These are phyloP conservation scores for Haplographium delicatum DNA, from an alignment of 495 filamentous ascomycete genomes.

Conservation along the genomic window DNA sequence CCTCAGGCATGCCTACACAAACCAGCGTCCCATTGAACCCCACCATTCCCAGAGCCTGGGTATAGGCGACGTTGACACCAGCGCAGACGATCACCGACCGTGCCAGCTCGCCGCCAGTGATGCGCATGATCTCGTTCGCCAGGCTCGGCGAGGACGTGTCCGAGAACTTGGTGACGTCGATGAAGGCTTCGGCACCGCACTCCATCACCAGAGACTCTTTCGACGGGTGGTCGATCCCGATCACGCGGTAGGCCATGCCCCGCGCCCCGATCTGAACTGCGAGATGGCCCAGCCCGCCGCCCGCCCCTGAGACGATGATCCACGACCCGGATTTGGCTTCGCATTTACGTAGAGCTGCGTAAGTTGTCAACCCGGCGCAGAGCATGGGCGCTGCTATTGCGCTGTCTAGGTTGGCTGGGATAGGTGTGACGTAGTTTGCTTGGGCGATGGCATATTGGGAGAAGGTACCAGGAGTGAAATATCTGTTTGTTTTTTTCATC, in stretches of 20 bases:
- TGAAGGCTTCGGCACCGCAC: constrained; percentile 60
- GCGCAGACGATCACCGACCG: constrained; percentile 58
- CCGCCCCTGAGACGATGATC: constrained; percentile 60
- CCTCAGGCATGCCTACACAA: constrained; percentile 56
- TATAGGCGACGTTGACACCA: constrained; percentile 57
- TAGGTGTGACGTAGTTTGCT: constrained; percentile 61
- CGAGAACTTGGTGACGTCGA: constrained; percentile 52
- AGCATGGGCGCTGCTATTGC: constrained; percentile 58
- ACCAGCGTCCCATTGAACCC: constrained; percentile 55
- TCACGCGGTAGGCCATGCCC: constrained; percentile 62
- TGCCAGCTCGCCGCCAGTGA: constrained; percentile 52
- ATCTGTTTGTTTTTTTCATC: background rate
- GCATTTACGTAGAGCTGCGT: constrained; percentile 50
- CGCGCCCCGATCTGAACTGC: constrained; percentile 51
- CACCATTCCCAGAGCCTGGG: constrained; percentile 48
- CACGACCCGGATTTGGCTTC: constrained; percentile 51
- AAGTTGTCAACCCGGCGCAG: constrained; percentile 54
- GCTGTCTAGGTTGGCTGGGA: constrained; percentile 51
- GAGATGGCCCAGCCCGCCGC: constrained; percentile 59
- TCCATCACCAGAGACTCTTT: constrained; percentile 51
- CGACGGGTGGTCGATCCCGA: constrained; percentile 58
- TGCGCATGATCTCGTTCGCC: constrained; percentile 41
- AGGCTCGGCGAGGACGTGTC: constrained; percentile 33
- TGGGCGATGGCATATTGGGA: constrained; percentile 59
- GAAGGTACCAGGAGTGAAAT: constrained; percentile 48